Evolutionary conservation across 176 grass and related monocot genomes (phyloP).

Genomic region (maize (Zea mays)): Zm-B73-REFERENCE-NAM-5.0 NC_050101.1:136577001-136577500

Average conservation of each 20-base stretch:
- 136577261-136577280: constrained; percentile 87
- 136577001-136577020: too few relatives aligned
- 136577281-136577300: constrained; percentile 79
- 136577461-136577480: not conserved
- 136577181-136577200: too few relatives aligned
- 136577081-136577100: too few relatives aligned
- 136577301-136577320: constrained; percentile 94
- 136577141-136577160: too few relatives aligned
- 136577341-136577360: constrained; percentile 2
- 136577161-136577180: too few relatives aligned
- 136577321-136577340: constrained; percentile 81
- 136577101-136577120: too few relatives aligned
- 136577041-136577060: too few relatives aligned
- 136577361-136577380: constrained; percentile 6
- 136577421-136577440: not conserved
- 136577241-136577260: constrained; percentile 66
- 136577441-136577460: not conserved
- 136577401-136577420: not conserved
- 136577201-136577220: not conserved
- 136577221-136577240: not conserved
- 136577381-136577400: constrained; percentile 8
- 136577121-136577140: too few relatives aligned
- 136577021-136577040: too few relatives aligned
- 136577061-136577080: too few relatives aligned
- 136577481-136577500: not conserved